Conservation (phyloP, 2,329 filamentous ascomycete species). For the Botrytis elliptica region DNA sequence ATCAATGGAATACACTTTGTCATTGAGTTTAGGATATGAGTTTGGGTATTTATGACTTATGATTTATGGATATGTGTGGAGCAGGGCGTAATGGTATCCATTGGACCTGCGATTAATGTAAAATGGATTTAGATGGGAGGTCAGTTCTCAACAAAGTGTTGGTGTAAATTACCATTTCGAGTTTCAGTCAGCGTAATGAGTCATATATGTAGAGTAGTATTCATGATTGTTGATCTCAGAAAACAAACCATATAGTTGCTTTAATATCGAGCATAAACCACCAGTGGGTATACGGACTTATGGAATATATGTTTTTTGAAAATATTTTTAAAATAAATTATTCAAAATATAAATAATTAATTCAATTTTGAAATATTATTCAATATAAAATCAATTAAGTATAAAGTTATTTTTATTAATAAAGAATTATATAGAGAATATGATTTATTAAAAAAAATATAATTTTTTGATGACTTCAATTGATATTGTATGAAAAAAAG, state of each 20-base stretch:
- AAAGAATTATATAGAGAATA: no score
- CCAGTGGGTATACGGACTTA: no score
- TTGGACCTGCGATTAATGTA: background rate
- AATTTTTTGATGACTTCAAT: no score
- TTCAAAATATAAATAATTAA: no score
- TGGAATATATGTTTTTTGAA: no score
- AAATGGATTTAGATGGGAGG: background rate
- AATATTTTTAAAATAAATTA: no score
- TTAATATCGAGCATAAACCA: background rate
- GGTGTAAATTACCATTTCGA: background rate
- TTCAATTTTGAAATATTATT: no score
- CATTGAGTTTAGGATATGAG: conserved; percentile 35
- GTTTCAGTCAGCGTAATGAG: background rate
- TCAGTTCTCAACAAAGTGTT: background rate
- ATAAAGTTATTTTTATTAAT: no score
- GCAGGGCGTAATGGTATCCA: background rate
- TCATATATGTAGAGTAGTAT: background rate
- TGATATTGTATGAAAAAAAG: no score
- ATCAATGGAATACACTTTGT: conserved; percentile 46
- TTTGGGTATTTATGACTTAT: background rate
- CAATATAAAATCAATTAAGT: no score
- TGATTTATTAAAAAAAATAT: no score
- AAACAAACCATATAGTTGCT: background rate
- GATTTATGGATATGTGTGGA: background rate
- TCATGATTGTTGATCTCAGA: background rate